phyloP scores from a whole-genome alignment of 768 basidiomycete species.

The Auriscalpium microsporum region DNA sequence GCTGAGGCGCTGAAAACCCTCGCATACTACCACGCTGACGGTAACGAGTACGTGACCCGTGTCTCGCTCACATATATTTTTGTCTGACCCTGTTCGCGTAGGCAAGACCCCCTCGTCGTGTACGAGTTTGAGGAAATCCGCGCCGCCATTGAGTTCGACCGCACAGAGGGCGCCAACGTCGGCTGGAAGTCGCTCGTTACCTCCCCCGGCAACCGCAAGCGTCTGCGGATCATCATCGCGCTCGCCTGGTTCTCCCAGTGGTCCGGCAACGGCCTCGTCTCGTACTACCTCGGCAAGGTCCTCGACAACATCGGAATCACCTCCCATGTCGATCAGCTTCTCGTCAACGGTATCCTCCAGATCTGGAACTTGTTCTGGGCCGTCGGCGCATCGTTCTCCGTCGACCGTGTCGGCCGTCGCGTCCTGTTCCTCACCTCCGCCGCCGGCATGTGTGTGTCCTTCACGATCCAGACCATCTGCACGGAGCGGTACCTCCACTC shows the following conservation, averaged over 20 bases:
- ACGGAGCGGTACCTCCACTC: constrained; percentile 23
- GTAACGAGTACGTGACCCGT: constrained; percentile 23
- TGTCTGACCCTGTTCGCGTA: background rate
- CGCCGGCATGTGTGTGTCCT: constrained; percentile 32
- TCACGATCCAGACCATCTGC: constrained; percentile 30
- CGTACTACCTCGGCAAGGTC: background rate
- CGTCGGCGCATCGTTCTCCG: background rate
- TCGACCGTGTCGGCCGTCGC: constrained; percentile 21
- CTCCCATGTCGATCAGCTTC: constrained; percentile 25
- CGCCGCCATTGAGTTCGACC: constrained; percentile 26
- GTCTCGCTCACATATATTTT: too few species aligned
- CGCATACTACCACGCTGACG: constrained; percentile 49
- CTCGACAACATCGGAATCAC: constrained; percentile 29
- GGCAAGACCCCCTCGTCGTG: constrained; percentile 13
- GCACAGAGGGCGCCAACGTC: constrained; percentile 13
- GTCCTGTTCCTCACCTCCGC: constrained; percentile 1
- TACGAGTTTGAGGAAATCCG: constrained; percentile 31
- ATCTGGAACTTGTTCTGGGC: constrained; percentile 4
- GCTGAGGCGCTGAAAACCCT: constrained; percentile 41
- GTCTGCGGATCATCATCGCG: constrained; percentile 26
- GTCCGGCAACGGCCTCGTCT: constrained; percentile 26
- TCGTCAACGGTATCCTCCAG: constrained; percentile 3
- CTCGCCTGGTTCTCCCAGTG: constrained; percentile 26
- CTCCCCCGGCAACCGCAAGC: constrained; percentile 25
- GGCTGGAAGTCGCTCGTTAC: constrained; percentile 22